Conservation (phyloP, 2,329 filamentous ascomycete genomes). For the Periconia sp. region DNA sequence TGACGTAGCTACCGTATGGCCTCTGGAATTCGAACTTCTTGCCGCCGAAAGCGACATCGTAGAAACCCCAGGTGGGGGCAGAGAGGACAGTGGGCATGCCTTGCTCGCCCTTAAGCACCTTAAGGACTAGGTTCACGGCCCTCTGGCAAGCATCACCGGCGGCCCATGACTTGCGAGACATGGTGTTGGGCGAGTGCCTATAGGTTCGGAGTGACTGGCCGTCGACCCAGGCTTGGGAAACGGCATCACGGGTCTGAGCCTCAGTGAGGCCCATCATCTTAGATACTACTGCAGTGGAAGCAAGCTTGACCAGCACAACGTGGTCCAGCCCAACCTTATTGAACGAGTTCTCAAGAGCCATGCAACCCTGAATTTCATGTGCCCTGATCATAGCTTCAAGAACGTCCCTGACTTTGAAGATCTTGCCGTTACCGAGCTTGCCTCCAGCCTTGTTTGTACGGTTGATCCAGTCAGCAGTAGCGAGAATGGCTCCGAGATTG, state of each 20-base stretch:
- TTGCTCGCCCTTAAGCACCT: conserved; percentile 89
- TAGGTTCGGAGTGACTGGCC: conserved; percentile 96
- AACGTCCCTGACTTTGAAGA: conserved; percentile 87
- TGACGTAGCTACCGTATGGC: conserved; percentile 96
- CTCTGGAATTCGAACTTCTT: conserved; percentile 92
- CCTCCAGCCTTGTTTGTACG: conserved; percentile 90
- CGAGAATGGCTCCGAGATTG: conserved; percentile 95
- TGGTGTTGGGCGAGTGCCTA: conserved; percentile 97
- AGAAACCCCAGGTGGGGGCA: conserved; percentile 95
- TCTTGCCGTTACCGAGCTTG: conserved; percentile 72
- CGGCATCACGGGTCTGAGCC: conserved; percentile 90
- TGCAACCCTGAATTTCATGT: conserved; percentile 96
- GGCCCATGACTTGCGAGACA: conserved; percentile 99
- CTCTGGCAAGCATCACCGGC: conserved; percentile 97
- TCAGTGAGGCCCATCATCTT: conserved; percentile 92
- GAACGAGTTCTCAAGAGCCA: conserved; percentile 96
- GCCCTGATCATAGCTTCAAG: conserved; percentile 99
- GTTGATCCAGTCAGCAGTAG: conserved; percentile 96
- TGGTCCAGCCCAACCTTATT: conserved; percentile 99
- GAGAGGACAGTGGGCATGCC: conserved; percentile 92
- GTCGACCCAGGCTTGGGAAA: conserved; percentile 97
- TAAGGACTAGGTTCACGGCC: conserved; percentile 87
- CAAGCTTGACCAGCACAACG: conserved; percentile 97
- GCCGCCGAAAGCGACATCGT: conserved; percentile 96
- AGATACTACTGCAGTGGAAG: conserved; percentile 89